Base-by-base conservation (phyloP, 805 yeast species). In the Candida pseudofarinosa region DNA sequence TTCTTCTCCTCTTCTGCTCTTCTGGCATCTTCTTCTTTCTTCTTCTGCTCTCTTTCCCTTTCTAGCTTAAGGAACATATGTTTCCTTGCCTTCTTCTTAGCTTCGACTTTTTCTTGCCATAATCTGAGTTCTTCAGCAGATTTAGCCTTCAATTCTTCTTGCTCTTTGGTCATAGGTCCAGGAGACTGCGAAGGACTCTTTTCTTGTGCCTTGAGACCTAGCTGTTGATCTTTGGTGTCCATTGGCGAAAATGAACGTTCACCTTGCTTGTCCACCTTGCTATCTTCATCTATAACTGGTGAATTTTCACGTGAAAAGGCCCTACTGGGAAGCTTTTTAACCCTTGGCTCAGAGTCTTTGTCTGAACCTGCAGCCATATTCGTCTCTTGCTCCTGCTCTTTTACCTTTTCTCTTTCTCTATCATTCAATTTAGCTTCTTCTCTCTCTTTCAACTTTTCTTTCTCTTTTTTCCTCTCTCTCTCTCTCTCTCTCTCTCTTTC, bases 81-180 rank as follows among this genome's bases (percentile, higher is more conserved):
- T 41, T 65, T 57, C 38, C 74, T 54, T 2, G 72, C 72, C 28
- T 59, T 52, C 51, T 69, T 70, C 54, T 70, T 70, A 19, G 74
- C 74, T 41, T 65, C 73, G 8, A 62, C 63, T 43, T 70, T 70
- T 44, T 67, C 69, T 46, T 70, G 74, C 69, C 73, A 70, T 3
- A 62, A 46, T 40, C 69, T 59, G 3, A 73, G 67, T 35, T 70
- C 71, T 41, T 65, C 67, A 1, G 65, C 73, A 23, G 58, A 63
- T 36, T 60, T 65, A 8, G 60, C 57, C 40, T 57, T 61, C 20
- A 46, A 43, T 41, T 67, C 73, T 41, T 69, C 73, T 42, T 63
- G 71, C 13, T 61, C 69, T 46, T 63, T 68, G 5, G 61, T 57
- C 16, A 56, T 47, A 6, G 61, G 63, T 13, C 55, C 49, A 3